A percentile compares a stretch with the other conserved stretches of the same genome.
Conservation (phyloP, 306 rosid genomes). For the Casuarina glauca region DNA sequence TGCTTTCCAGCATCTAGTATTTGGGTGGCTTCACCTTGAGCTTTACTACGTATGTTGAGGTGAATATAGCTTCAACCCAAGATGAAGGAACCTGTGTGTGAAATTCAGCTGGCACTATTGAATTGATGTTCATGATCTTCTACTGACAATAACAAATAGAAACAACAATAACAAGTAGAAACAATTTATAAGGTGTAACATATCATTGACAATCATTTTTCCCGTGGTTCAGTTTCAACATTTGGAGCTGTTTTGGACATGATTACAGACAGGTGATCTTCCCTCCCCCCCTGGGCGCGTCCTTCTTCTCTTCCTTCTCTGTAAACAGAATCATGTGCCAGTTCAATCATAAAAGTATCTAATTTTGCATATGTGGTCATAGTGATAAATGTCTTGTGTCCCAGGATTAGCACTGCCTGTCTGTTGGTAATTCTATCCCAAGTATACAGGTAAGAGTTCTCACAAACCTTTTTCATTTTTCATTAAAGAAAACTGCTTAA, state of each 20-base stretch:
- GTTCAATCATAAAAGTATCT: background rate
- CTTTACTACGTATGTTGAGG: background rate
- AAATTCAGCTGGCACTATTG: background rate
- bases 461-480: constrained; percentile 12
- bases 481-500: constrained; percentile 17
- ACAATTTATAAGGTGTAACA: constrained; percentile 13
- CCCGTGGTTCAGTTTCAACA: constrained; percentile 76
- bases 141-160: background rate
- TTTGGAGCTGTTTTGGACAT: constrained; percentile 99
- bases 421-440: constrained; percentile 91
- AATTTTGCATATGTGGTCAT: constrained; percentile 14
- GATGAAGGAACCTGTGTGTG: background rate
- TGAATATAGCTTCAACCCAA: background rate
- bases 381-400: constrained; percentile 34
- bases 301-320: background rate
- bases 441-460: constrained; percentile 66
- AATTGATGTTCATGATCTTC: background rate
- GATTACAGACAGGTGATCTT: constrained; percentile 87
- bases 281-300: background rate
- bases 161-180: background rate
- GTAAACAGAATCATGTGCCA: background rate
- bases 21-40: background rate
- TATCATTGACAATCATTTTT: constrained; percentile 11
- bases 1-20: background rate
- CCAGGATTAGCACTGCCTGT: constrained; percentile 97